Conservation (phyloP, 495 filamentous ascomycete species). For the Xylaria curta region DNA sequence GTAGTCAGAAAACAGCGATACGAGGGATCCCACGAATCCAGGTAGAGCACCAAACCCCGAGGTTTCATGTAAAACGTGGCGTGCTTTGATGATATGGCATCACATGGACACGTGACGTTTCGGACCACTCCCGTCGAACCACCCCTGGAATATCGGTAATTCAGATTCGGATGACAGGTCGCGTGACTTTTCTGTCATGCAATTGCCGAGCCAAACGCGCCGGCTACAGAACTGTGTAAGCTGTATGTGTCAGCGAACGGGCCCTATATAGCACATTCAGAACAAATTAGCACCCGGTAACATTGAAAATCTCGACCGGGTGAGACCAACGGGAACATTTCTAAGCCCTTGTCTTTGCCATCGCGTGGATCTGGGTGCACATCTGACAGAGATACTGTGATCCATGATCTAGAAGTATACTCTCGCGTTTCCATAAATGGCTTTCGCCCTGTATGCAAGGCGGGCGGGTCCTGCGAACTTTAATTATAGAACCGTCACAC, state of each 20-base stretch:
- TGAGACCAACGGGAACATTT: slow-evolving; percentile 13
- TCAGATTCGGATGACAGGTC: not conserved
- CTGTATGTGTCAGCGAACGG: not conserved
- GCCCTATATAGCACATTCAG: not conserved
- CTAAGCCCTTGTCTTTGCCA: not conserved
- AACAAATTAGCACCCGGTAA: not conserved
- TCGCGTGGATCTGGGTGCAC: not conserved
- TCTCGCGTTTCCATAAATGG: too few species aligned
- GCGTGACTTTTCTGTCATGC: not conserved
- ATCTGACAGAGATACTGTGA: slow-evolving; percentile 5
- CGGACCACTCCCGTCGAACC: not conserved
- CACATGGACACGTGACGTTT: slow-evolving; percentile 13
- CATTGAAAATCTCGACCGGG: not conserved
- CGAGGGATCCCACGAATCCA: not conserved
- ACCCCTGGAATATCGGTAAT: not conserved
- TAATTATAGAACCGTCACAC: not conserved
- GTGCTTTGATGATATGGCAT: slow-evolving; percentile 2
- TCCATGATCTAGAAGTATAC: not conserved
- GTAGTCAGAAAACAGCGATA: not conserved
- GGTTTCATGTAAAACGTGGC: not conserved
- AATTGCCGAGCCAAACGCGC: not conserved
- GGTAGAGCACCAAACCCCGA: not conserved
- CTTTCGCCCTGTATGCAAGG: slow-evolving; percentile 2
- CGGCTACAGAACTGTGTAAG: not conserved
- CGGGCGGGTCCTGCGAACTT: not conserved